phyloP scores from a whole-genome alignment of 257 asterid species.

The Rehmannia glutinosa region DNA sequence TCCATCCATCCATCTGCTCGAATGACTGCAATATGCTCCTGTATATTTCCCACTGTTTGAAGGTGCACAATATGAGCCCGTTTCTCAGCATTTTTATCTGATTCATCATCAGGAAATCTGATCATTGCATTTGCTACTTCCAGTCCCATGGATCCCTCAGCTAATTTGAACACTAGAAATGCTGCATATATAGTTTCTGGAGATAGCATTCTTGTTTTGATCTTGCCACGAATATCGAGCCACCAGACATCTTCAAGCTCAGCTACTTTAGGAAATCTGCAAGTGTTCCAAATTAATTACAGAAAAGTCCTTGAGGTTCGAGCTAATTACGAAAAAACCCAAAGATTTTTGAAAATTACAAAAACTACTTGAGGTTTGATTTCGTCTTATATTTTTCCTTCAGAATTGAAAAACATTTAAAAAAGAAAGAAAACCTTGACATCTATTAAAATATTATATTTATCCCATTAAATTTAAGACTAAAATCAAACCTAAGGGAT shows the following conservation, averaged over 20 bases:
- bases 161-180: constrained; percentile 14
- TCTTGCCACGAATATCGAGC: constrained; percentile 25
- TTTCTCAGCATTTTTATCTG: constrained; percentile 17
- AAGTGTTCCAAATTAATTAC: neutral
- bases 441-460: too few species aligned
- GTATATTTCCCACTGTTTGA: neutral
- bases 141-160: constrained; percentile 8
- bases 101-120: constrained; percentile 8
- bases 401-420: too few species aligned
- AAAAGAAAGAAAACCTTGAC: too few species aligned
- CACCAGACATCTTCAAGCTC: constrained; percentile 8
- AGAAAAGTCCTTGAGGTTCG: too few species aligned
- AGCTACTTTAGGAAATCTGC: constrained; percentile 16
- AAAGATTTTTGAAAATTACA: too few species aligned
- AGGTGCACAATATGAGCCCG: neutral
- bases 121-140: constrained; percentile 4
- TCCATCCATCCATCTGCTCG: constrained; percentile 40
- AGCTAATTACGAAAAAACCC: too few species aligned
- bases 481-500: too few species aligned
- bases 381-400: too few species aligned
- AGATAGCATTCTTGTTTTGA: constrained; percentile 4
- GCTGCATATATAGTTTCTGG: constrained; percentile 15
- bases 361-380: too few species aligned
- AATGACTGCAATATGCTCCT: neutral
- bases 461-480: too few species aligned